Evolutionary conservation across 306 rosid genomes (phyloP), one percentile per base, ranked within the genome.

Genomic region (Elaeagnus macrophylla): DNA sequence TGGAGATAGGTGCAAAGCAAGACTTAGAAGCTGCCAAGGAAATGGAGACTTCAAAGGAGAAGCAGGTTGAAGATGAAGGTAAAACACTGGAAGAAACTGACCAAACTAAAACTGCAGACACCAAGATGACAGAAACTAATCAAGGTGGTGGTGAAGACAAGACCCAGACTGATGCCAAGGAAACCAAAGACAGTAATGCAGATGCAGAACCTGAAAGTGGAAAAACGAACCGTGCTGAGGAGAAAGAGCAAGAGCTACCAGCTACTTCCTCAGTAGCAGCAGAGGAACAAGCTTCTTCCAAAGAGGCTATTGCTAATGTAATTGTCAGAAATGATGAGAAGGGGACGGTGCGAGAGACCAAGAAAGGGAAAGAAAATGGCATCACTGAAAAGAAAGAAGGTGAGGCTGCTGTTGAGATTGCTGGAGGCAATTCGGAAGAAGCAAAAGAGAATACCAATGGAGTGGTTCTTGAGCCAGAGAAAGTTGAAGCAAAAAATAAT

Each of bases 391-490:
- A 56, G 48, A 67, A 67, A 51, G 72, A 64, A 50, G 72, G 53
- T 1, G 57, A 61, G 7, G 35, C 57, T 17, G 76, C 51, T 47
- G 40, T 62, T 35, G 65, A 35, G 42, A 49, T 50, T 35, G 50
- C 12, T 48, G 78, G 69, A 54, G 71, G 48, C 32, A 75, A 73
- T 38, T 77, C 77, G 43, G 85, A 57, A 44, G 78, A 67, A 11
- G 68, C 60, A 60, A 67, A 75, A 64, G 74, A 54, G 66, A 58
- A 49, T 51, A 45, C 53, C 25, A 13, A 15, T 52, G 70, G 46
- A 51, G 43, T 64, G 10, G 51, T 61, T 36, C 36, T 53, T 7
- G 39, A 56, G 49, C 15, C 49, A 19, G 75, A 40, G 25, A 75
- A 43, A 68, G 80, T 49, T 36, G 72, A 57, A 63, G 83, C 61